Conservation (phyloP, 148 eudicot genomes). For the Silene latifolia region DNA sequence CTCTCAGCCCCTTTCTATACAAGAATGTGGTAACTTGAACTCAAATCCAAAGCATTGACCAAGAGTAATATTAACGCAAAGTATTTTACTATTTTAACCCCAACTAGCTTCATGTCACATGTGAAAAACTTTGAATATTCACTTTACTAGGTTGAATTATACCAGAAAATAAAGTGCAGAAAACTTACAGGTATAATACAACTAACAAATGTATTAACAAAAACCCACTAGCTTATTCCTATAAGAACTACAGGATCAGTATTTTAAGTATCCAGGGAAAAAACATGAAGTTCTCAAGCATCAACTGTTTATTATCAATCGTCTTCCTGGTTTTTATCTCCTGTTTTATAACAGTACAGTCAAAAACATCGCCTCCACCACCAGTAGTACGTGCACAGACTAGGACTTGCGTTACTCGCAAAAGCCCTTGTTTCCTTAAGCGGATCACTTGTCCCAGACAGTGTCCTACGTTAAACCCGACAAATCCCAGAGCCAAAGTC, state of each 20-base stretch:
- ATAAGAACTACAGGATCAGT: slow-evolving; percentile 1
- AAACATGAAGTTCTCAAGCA: slow-evolving; percentile 18
- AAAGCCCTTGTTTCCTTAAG: slow-evolving; percentile 44
- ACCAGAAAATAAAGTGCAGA: slow-evolving; percentile 22
- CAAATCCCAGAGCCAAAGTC: slow-evolving; percentile 49
- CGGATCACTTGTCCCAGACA: slow-evolving; percentile 45
- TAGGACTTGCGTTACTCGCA: slow-evolving; percentile 28
- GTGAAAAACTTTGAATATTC: neutral
- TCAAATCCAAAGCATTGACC: slow-evolving; percentile 23
- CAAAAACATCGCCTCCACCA: slow-evolving; percentile 9
- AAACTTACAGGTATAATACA: slow-evolving; percentile 7
- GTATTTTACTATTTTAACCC: neutral
- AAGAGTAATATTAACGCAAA: slow-evolving; percentile 4
- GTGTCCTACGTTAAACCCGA: slow-evolving; percentile 48
- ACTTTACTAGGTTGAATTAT: slow-evolving; percentile 5
- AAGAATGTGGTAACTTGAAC: neutral
- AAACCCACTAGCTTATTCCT: slow-evolving; percentile 13
- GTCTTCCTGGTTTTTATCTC: slow-evolving; percentile 7
- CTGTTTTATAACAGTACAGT: slow-evolving; percentile 1
- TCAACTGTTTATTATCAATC: slow-evolving; percentile 10
- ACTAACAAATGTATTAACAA: slow-evolving; percentile 12
- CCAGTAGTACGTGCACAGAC: slow-evolving; percentile 20
- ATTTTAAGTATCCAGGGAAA: neutral
- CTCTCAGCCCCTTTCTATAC: neutral
- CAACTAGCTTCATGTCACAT: neutral